Evolutionary conservation across 176 grass and related monocot genomes (phyloP).

Genomic region (Chrysopogon serrulatus): DNA sequence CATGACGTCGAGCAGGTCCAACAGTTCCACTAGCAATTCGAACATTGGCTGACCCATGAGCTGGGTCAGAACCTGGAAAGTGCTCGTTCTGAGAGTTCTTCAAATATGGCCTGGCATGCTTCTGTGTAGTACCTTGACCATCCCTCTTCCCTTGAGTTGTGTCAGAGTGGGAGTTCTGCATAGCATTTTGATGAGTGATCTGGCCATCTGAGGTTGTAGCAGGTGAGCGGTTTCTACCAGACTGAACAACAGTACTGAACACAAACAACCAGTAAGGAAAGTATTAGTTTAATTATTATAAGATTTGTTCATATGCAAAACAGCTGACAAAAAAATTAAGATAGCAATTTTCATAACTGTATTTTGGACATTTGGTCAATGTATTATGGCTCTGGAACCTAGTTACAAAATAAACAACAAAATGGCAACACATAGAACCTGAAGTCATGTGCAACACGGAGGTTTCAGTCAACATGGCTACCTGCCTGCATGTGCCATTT

Average conservation of each 20-base stretch:
- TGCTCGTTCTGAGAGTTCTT: slow-evolving; percentile 38
- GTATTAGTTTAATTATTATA: neutral
- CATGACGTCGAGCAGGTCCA: slow-evolving; percentile 32
- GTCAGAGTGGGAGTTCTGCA: slow-evolving; percentile 20
- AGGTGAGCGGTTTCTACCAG: slow-evolving; percentile 31
- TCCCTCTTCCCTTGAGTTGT: slow-evolving; percentile 20
- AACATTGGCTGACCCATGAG: slow-evolving; percentile 23
- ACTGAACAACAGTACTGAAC: slow-evolving; percentile 38
- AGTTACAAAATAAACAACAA: neutral
- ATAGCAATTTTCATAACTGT: neutral
- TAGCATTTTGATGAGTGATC: slow-evolving; percentile 20
- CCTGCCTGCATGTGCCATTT: neutral
- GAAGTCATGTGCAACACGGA: neutral
- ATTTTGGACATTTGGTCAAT: neutral
- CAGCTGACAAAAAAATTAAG: neutral
- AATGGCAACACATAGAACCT: neutral
- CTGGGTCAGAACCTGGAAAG: slow-evolving; percentile 35
- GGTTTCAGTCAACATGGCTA: neutral
- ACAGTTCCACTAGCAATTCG: slow-evolving; percentile 41
- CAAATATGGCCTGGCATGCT: slow-evolving; percentile 42
- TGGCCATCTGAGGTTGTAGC: slow-evolving; percentile 39
- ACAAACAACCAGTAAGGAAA: slow-evolving; percentile 26
- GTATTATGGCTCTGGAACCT: neutral
- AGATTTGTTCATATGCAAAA: slow-evolving; percentile 8
- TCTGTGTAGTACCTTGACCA: slow-evolving; percentile 28